Conservation (phyloP, 2,329 filamentous ascomycete species). For the Aspergillus uvarum region DNA sequence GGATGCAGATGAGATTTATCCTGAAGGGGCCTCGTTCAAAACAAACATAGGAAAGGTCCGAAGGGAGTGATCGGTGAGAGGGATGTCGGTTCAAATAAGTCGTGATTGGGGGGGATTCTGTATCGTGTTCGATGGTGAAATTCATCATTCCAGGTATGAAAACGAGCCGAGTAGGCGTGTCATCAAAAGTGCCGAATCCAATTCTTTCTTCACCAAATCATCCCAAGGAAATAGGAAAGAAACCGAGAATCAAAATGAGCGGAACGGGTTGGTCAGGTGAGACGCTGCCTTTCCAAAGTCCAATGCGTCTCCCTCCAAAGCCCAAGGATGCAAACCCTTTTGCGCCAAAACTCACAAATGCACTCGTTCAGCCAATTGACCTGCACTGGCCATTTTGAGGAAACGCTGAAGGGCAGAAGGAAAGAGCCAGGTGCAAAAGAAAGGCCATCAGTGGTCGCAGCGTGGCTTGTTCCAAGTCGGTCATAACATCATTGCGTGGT, state of each 20-base stretch:
- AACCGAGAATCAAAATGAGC: conserved; percentile 16
- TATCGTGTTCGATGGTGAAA: not conserved
- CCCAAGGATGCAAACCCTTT: conserved; percentile 9
- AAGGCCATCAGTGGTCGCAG: not conserved
- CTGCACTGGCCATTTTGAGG: conserved; percentile 3
- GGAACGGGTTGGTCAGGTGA: conserved; percentile 14
- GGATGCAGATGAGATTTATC: conserved; percentile 8
- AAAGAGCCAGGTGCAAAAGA: not conserved
- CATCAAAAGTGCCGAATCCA: conserved; percentile 7
- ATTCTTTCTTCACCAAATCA: conserved; percentile 6
- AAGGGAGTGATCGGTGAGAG: conserved; percentile 16
- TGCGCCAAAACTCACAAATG: conserved; percentile 2
- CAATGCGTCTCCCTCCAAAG: conserved; percentile 5
- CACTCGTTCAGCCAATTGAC: conserved; percentile 1
- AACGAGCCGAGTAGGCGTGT: conserved; percentile 3
- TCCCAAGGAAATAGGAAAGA: not conserved
- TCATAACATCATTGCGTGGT: conserved; percentile 17
- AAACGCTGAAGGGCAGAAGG: not conserved
- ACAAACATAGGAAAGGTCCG: conserved; percentile 25
- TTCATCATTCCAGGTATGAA: conserved; percentile 1
- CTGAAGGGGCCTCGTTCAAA: conserved; percentile 15
- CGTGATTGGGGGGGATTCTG: not conserved
- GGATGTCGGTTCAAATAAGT: conserved; percentile 3
- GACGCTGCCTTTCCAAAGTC: conserved; percentile 1
- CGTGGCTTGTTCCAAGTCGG: conserved; percentile 9